These are phyloP conservation scores for Piper betle DNA, from an alignment of 164 flowering plant species.

Conservation along the genomic window DNA sequence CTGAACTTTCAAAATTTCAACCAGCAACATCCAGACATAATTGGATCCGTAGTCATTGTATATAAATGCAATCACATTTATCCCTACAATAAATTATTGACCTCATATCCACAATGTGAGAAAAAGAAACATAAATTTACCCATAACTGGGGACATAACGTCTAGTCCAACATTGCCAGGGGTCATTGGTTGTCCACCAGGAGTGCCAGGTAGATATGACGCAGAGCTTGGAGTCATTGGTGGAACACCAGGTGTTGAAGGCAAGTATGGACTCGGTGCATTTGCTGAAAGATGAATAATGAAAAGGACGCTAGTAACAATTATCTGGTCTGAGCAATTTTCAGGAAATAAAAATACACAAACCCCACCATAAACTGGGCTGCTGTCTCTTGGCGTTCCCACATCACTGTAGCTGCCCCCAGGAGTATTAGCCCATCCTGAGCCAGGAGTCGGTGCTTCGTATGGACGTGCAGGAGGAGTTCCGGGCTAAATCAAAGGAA, in stretches of 20 bases:
- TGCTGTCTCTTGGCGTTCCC: conserved; percentile 84
- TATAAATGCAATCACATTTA: no score
- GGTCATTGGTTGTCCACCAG: conserved; percentile 99
- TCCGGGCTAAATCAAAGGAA: conserved; percentile 53
- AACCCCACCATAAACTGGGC: conserved; percentile 62
- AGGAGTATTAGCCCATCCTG: conserved; percentile 91
- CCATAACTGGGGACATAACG: conserved; percentile 86
- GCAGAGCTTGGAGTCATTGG: conserved; percentile 93
- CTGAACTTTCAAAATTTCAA: no score
- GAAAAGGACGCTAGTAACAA: background rate
- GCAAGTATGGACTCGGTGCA: conserved; percentile 98
- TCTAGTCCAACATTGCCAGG: conserved; percentile 95
- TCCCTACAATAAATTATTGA: no score
- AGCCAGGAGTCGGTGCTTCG: conserved; percentile 98
- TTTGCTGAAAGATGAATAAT: conserved; percentile 36
- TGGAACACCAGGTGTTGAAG: conserved; percentile 95
- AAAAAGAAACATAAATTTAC: conserved; percentile 17
- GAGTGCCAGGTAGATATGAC: conserved; percentile 88
- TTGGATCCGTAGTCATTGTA: no score
- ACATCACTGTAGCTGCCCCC: conserved; percentile 81
- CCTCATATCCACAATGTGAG: background rate
- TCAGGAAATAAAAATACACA: background rate
- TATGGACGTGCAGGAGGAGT: conserved; percentile 83
- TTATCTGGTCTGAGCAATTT: background rate
- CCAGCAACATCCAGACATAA: no score